Conservation (phyloP, 129 eudicot species). For the Flaveria linearis region DNA sequence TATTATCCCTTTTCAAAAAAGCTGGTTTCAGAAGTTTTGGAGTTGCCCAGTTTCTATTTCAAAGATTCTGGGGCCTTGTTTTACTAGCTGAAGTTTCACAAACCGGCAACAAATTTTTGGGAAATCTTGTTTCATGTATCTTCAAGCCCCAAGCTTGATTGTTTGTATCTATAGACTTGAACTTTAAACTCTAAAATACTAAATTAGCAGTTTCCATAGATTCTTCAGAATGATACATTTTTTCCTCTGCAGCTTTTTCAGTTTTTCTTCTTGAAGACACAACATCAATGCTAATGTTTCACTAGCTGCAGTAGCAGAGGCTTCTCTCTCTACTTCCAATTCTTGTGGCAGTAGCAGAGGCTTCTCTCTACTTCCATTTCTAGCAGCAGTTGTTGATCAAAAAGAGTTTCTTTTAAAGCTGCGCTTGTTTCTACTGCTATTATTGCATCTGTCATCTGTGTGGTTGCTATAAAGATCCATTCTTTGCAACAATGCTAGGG, state of each 20-base stretch:
- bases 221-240: too few relatives aligned
- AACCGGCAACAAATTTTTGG: conserved; percentile 46
- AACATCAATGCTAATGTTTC: conserved; percentile 46
- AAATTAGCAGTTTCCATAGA: too few relatives aligned
- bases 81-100: conserved; percentile 34
- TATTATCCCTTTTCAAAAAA: too few relatives aligned
- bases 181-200: too few relatives aligned
- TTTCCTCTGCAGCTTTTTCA: too few relatives aligned
- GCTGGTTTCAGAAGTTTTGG: conserved; percentile 25
- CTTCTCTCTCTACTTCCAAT: conserved; percentile 63
- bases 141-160: too few relatives aligned
- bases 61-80: conserved; percentile 21
- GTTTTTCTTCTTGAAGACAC: too few relatives aligned
- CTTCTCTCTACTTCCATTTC: too few relatives aligned
- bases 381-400: too few relatives aligned
- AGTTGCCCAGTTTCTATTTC: conserved; percentile 56
- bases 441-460: not conserved
- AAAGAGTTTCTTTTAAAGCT: conserved; percentile 25
- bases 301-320: conserved; percentile 44
- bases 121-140: too few relatives aligned
- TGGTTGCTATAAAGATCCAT: not conserved
- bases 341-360: too few relatives aligned
- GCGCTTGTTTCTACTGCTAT: conserved; percentile 34
- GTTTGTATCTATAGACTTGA: too few relatives aligned
- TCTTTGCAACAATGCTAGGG: not conserved